Evolutionary conservation across 139 green algal genomes (phyloP), one percentile per base, ranked within the genome.

Genomic region (Micromonas pusilla): DNA sequence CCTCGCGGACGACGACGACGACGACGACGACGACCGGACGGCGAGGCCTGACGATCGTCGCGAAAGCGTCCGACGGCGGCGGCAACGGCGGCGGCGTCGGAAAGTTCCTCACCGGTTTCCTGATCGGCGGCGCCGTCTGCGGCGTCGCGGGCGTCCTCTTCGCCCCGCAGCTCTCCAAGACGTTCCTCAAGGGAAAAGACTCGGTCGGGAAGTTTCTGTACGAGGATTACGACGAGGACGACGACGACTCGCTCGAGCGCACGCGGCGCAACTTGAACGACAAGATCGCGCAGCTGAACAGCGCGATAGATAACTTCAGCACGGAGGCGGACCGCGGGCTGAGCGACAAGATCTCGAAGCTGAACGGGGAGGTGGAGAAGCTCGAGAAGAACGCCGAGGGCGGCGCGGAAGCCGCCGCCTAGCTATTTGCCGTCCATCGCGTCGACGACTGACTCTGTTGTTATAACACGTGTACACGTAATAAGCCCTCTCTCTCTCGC

Each of bases 161-260:
- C 66, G 66, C 66, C 28, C 66, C 66, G 66, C 66, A 73, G 33
- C 30, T 73, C 3, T 53, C 30, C 33, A 73, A 73, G n/a, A 39
- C 31, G 16, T 54, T 73, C 32, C 33, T 73, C 21, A 53, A 53
- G 33, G 66, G 66, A 28, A 73, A 73, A 73, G 23, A 26, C n/a
- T 28, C 20, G 30, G 31, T 73, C 28, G 33, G 37, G 13, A 52
- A 73, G 31, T 57, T 73, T 20, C 16, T 73, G 1, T 33, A 72
- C 16, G 66, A 73, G 20, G 66, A 73, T 19, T 28, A 53, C 0
- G 33, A 52, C 23, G 66, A 73, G 31, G 66, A 73, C 2, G 63
- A 70, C 21, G 31, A 57, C 9, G 16, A 73, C 1, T 73, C 28
- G 6, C 5, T 70, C 21, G 63, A 70, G 63, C 13, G 31, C 20